phyloP scores from a whole-genome alignment of 352 stramenopile species.

The Globisporangium takayamanum region DNA sequence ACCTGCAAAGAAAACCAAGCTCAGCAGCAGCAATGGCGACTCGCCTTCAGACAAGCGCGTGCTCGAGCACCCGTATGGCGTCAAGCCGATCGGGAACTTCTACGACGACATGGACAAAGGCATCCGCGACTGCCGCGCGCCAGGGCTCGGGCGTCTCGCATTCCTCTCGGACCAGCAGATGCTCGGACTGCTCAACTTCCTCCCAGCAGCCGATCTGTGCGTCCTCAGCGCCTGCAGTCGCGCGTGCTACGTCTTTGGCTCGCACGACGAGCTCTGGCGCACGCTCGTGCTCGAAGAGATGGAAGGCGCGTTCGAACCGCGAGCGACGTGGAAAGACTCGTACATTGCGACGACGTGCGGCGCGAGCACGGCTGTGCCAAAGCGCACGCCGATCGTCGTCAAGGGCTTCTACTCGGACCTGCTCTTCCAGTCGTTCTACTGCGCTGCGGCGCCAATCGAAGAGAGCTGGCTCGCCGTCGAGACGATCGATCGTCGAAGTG shows the following conservation, averaged over 20 bases:
- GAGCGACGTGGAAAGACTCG: slow-evolving; percentile 60
- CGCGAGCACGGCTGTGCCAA: slow-evolving; percentile 1
- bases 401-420: slow-evolving; percentile 82
- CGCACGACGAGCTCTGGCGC: slow-evolving; percentile 81
- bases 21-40: neutral
- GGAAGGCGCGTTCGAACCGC: slow-evolving; percentile 44
- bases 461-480: slow-evolving; percentile 62
- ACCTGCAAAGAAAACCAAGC: slow-evolving; percentile 6
- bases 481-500: slow-evolving; percentile 63
- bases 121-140: slow-evolving; percentile 49
- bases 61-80: slow-evolving; percentile 64
- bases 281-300: slow-evolving; percentile 71
- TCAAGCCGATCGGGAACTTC: slow-evolving; percentile 82
- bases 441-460: slow-evolving; percentile 49
- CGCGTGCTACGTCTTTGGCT: slow-evolving; percentile 62
- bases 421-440: slow-evolving; percentile 86
- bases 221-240: slow-evolving; percentile 40
- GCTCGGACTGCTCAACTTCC: slow-evolving; percentile 53
- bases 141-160: slow-evolving; percentile 47
- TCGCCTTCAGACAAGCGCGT: neutral
- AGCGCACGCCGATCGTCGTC: slow-evolving; percentile 31
- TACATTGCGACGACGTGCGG: slow-evolving; percentile 54
- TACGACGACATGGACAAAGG: slow-evolving; percentile 58
- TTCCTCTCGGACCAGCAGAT: slow-evolving; percentile 59
- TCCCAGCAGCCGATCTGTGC: slow-evolving; percentile 43